These are phyloP conservation scores for Suillus americanus DNA, from an alignment of 768 basidiomycete species.

Conservation along the genomic window DNA sequence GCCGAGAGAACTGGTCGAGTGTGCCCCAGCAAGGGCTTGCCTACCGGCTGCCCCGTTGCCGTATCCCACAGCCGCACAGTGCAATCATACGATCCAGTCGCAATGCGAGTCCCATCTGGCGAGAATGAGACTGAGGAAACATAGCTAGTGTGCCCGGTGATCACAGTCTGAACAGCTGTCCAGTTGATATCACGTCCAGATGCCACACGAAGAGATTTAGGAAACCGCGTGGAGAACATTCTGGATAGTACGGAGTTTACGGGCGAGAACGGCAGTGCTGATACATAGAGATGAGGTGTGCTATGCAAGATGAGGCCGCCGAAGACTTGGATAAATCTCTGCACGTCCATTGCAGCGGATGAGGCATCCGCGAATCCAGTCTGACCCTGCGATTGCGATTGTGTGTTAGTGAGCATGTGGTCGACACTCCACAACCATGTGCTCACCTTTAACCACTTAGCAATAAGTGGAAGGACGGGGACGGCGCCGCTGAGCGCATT, in stretches of 20 bases:
- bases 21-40: background rate
- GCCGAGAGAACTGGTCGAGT: fast-evolving
- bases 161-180: background rate
- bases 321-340: background rate
- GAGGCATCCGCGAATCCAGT: background rate
- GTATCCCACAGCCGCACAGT: background rate
- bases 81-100: background rate
- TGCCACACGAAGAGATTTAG: background rate
- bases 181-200: background rate
- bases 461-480: background rate
- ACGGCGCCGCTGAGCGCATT: background rate
- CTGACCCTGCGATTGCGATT: background rate
- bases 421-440: background rate
- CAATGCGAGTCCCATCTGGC: background rate
- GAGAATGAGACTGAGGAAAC: background rate
- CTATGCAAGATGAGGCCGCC: background rate
- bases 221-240: background rate
- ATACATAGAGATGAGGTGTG: background rate
- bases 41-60: background rate
- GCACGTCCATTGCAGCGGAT: background rate
- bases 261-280: background rate
- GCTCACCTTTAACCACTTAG: background rate
- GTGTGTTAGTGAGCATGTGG: fast-evolving
- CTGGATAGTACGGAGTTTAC: background rate
- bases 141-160: background rate